Evolutionary conservation across 208 protist species (phyloP), one percentile per base, ranked within the genome.

Genomic region (Trypanosoma lewisi): DNA sequence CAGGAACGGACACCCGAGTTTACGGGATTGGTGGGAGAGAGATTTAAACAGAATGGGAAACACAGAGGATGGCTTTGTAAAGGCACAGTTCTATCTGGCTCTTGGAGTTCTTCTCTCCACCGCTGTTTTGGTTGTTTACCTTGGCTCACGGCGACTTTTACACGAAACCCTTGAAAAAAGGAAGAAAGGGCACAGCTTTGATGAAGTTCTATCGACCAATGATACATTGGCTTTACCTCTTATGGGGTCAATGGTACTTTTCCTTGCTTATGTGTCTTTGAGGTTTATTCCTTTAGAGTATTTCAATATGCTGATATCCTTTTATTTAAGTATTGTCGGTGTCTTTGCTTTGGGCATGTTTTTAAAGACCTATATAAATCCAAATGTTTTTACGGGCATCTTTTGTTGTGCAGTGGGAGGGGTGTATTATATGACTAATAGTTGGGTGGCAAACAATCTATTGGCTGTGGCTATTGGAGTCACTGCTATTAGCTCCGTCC

Each of bases 391-490:
- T 11, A 85, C 87, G 11, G 87, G 89, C 0, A 19, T 72, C 8
- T n/a, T 91, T 23, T 89, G 86, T 30, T 59, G 87, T 14, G 67
- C 56, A 16, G 60, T 90, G 11, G 85, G 72, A 12, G 42, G 67
- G 4, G 57, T 59, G 16, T 97, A 96, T 57, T 77, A 87, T 16
- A 49, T 70, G 33, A 93, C 86, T 0, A 82, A 87, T 30, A 90
- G 96, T 72, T 99, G 97, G 96, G 61, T 98, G 21, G 76, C 81
- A 34, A 98, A 97, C 70, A 96, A 99, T 69, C 67, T 98, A 21
- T 70, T 99, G 21, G 96, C 93, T n/a, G 70, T 98, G 39, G 63
- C 81, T 23, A 91, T 99, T 45, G 85, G 78, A 48, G 80, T 98
- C 53, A 74, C 60, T 2, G 63, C 84, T 17, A 67, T 97, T 45